A percentile compares a stretch with the other conserved stretches of the same genome.
phyloP scores from a whole-genome alignment of 1,284 basidiomycete species.

The Leccinum solheimii region DNA sequence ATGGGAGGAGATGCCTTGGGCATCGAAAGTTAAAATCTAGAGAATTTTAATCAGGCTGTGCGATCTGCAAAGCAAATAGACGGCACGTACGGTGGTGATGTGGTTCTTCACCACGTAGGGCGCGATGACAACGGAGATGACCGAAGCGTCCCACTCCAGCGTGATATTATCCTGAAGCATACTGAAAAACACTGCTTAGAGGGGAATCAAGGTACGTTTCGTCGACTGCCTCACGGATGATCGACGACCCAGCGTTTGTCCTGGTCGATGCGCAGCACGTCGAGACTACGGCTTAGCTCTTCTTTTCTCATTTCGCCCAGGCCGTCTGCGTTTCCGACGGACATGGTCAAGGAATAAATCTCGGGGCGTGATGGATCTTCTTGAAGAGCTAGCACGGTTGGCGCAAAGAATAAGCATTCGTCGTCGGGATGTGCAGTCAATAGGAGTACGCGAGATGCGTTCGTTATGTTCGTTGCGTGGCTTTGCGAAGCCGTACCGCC shows the following conservation, averaged over 20 bases:
- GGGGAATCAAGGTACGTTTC: neutral
- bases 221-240: conserved; percentile 53
- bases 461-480: conserved; percentile 4
- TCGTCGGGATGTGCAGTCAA: conserved; percentile 91
- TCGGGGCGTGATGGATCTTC: conserved; percentile 24
- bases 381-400: conserved; percentile 63
- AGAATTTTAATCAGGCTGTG: conserved; percentile 1
- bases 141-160: conserved; percentile 60
- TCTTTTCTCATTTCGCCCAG: conserved; percentile 61
- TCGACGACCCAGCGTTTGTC: conserved; percentile 66
- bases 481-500: neutral
- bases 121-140: conserved; percentile 61
- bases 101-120: conserved; percentile 59
- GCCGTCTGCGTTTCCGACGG: conserved; percentile 78
- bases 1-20: conserved; percentile 78
- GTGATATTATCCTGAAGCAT: conserved; percentile 80
- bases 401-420: conserved; percentile 91
- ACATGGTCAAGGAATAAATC: conserved; percentile 61
- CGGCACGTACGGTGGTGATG: conserved; percentile 62
- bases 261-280: conserved; percentile 65
- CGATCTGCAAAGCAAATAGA: conserved; percentile 1
- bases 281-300: conserved; percentile 73
- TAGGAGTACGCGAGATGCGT: conserved; percentile 50
- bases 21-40: conserved; percentile 92
- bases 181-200: conserved; percentile 40